Percentiles rank a stretch among this genome's conserved stretches.
These are phyloP conservation scores for Clarireedia paspali DNA, from an alignment of 2,329 filamentous ascomycete species.

Conservation along the genomic window DNA sequence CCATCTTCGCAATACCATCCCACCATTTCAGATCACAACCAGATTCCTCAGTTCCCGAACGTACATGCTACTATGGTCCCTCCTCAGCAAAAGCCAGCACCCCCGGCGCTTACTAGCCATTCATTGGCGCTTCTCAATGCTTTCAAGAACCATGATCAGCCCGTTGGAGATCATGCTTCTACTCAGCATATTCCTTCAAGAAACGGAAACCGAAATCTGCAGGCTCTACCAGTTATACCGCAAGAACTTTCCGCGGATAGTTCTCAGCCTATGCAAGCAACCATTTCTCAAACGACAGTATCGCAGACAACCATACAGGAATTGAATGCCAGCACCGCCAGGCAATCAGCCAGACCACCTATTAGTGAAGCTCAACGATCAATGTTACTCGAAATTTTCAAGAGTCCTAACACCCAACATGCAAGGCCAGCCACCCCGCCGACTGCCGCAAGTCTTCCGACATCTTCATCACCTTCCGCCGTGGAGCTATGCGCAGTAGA, in stretches of 20 bases:
- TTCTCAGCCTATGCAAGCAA: constrained; percentile 4
- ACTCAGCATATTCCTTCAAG: constrained; percentile 15
- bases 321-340: neutral
- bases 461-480: constrained; percentile 22
- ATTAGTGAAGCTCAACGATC: constrained; percentile 25
- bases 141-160: constrained; percentile 31
- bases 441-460: constrained; percentile 20
- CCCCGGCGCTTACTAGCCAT: constrained; percentile 33
- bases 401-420: constrained; percentile 21
- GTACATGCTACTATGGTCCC: constrained; percentile 24
- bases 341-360: constrained; percentile 16
- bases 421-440: constrained; percentile 11
- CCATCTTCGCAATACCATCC: constrained; percentile 8
- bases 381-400: constrained; percentile 26
- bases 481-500: constrained; percentile 29
- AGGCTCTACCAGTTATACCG: constrained; percentile 9
- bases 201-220: constrained; percentile 11
- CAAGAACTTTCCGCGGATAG: constrained; percentile 26
- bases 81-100: constrained; percentile 16
- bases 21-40: constrained; percentile 8
- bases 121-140: constrained; percentile 39
- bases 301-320: constrained; percentile 6
- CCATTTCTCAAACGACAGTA: constrained; percentile 2
- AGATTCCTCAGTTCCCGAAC: constrained; percentile 23
- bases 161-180: constrained; percentile 5